Conservation (phyloP, 805 yeast species). For the Sugiyamaella floridensis region DNA sequence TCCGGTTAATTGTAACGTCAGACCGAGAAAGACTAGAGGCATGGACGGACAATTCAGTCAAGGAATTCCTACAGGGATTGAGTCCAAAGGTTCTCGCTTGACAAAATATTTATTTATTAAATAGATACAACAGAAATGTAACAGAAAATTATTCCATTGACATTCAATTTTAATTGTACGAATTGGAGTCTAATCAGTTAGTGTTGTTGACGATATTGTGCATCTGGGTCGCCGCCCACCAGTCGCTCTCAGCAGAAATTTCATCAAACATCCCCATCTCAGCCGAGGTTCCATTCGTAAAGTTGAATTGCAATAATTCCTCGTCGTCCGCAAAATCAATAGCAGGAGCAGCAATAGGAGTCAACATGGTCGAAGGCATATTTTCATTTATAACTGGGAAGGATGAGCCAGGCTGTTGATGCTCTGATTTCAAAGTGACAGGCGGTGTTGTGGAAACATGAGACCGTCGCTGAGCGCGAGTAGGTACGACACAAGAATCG, state of each 20-base stretch:
- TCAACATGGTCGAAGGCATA: too few relatives aligned
- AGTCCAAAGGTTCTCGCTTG: too few relatives aligned
- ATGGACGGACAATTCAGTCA: slow-evolving; percentile 1
- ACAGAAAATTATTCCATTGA: not conserved
- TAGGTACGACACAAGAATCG: not conserved
- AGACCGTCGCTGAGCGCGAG: too few relatives aligned
- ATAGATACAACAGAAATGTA: not conserved
- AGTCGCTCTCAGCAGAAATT: not conserved
- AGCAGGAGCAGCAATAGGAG: not conserved
- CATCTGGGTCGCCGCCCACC: not conserved
- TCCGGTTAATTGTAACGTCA: not conserved
- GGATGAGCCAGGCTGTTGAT: too few relatives aligned
- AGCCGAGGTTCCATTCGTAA: not conserved
- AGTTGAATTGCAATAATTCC: not conserved
- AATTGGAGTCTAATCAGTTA: not conserved
- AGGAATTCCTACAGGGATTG: not conserved
- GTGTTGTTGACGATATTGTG: not conserved
- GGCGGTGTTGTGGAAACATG: too few relatives aligned
- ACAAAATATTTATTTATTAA: not conserved
- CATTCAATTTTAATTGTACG: not conserved
- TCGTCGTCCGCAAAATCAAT: not conserved
- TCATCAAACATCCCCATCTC: not conserved
- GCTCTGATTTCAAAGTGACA: too few relatives aligned
- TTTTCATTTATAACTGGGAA: too few relatives aligned
- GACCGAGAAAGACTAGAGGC: not conserved